Conservation (phyloP, 1,284 basidiomycete genomes). For the Acaromyces ingoldii region DNA sequence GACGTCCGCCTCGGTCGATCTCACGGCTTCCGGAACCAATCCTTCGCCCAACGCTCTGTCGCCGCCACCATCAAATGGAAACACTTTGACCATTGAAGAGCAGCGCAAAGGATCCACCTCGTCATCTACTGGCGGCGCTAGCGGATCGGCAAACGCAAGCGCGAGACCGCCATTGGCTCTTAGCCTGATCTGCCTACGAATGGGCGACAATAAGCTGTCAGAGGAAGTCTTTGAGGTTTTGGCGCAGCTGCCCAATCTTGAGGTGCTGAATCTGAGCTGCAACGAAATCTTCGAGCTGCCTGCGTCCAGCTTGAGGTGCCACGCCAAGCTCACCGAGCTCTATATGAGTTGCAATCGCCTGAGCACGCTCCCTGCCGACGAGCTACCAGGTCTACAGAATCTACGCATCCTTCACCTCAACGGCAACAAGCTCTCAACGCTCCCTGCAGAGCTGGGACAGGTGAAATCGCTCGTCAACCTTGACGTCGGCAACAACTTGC, state of each 20-base stretch:
- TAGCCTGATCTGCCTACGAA: constrained; percentile 70
- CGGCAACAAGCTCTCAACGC: constrained; percentile 85
- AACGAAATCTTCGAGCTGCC: constrained; percentile 87
- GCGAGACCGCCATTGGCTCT: constrained; percentile 63
- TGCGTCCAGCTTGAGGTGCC: constrained; percentile 65
- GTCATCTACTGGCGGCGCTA: neutral
- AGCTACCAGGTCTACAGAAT: constrained; percentile 36
- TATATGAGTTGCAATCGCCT: constrained; percentile 92
- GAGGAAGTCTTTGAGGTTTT: constrained; percentile 78
- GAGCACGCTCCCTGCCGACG: constrained; percentile 74
- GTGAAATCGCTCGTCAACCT: constrained; percentile 73
- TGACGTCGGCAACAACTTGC: constrained; percentile 87
- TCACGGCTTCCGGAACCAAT: too few relatives aligned
- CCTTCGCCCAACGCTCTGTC: too few relatives aligned
- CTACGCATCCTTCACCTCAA: constrained; percentile 69
- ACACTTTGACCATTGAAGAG: too few relatives aligned
- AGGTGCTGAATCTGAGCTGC: constrained; percentile 86
- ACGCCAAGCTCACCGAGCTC: constrained; percentile 70
- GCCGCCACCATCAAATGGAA: too few relatives aligned
- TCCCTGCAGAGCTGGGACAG: constrained; percentile 84
- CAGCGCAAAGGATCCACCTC: constrained; percentile 11
- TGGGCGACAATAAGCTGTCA: constrained; percentile 82
- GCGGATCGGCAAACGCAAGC: constrained; percentile 12
- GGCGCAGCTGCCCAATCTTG: constrained; percentile 58
- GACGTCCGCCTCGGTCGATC: constrained; percentile 25